Conservation (phyloP, 441 rosid genomes). For the Raphanus hybrid region DNA sequence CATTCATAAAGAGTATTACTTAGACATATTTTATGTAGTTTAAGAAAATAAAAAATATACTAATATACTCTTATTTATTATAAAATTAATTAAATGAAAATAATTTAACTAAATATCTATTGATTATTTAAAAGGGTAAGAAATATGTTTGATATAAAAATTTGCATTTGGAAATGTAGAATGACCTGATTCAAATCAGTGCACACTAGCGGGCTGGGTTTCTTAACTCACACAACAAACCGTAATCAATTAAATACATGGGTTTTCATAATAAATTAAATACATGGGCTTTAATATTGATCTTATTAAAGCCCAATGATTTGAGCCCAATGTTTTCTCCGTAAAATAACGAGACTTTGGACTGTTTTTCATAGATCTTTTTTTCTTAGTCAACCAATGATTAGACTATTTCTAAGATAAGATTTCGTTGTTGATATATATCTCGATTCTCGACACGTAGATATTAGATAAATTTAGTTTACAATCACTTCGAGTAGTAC, state of each 20-base stretch:
- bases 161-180: no score
- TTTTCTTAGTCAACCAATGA: slow-evolving; percentile 24
- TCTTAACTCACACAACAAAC: background rate
- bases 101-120: no score
- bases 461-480: background rate
- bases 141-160: no score
- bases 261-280: background rate
- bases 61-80: no score
- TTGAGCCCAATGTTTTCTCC: background rate
- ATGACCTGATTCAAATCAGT: background rate
- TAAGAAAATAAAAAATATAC: no score
- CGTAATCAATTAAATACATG: background rate
- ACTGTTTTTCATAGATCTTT: background rate
- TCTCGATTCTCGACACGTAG: slow-evolving; percentile 20
- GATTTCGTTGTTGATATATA: background rate
- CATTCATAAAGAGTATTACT: no score
- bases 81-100: no score
- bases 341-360: background rate
- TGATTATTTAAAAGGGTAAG: no score
- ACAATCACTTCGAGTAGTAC: background rate
- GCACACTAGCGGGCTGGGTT: slow-evolving; percentile 1
- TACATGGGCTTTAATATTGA: background rate
- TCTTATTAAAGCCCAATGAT: background rate
- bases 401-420: slow-evolving; percentile 25
- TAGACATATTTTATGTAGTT: no score